These are phyloP conservation scores for Coffea eugenioides DNA, from an alignment of 257 asterid genomes.

Conservation along the genomic window DNA sequence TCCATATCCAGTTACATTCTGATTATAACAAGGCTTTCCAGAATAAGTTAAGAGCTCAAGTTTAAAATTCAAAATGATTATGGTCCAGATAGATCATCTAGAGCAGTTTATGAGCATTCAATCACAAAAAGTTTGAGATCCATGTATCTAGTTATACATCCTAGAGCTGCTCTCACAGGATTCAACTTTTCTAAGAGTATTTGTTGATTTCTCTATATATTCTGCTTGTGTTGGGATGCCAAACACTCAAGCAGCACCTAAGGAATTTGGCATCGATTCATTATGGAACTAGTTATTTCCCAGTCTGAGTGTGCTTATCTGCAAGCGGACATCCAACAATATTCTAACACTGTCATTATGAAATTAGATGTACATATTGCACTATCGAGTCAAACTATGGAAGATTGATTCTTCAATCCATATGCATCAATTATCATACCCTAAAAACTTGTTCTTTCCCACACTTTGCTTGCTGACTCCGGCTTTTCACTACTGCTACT, in stretches of 20 bases:
- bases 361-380: neutral
- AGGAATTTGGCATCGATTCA: neutral
- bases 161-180: neutral
- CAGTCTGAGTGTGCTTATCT: neutral
- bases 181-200: neutral
- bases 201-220: neutral
- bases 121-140: neutral
- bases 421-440: neutral
- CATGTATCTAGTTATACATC: neutral
- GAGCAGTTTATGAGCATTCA: too few species aligned
- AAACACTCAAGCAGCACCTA: neutral
- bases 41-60: neutral
- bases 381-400: neutral
- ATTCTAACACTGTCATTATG: neutral
- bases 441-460: neutral
- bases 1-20: neutral
- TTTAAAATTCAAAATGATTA: too few species aligned
- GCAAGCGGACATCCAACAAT: neutral
- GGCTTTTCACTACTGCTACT: neutral
- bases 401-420: neutral
- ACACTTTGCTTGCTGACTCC: neutral
- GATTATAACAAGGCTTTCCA: neutral
- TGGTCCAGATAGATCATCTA: neutral
- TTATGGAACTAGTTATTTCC: neutral
- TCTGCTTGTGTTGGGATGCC: neutral